Evolutionary conservation across 768 basidiomycete species (phyloP), one percentile per base, ranked within the genome.

Genomic region (Leccinum longicurvipes): DNA sequence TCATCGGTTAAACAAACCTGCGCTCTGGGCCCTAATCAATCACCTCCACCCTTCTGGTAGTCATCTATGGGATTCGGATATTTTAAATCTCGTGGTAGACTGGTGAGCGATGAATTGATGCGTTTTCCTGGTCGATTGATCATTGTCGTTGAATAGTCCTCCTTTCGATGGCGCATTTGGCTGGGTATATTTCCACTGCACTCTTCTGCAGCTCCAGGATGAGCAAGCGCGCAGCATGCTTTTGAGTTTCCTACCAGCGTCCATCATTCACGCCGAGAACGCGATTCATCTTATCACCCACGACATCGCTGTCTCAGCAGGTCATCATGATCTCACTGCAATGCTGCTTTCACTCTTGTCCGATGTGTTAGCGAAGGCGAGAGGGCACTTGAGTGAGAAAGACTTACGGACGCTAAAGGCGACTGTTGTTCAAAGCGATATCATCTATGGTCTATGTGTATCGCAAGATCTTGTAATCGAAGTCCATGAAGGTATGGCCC

Each of bases 1-100:
- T 27, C 60, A 66, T 12, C 72, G 72, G 19, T 68, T 83, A 17
- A 67, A 84, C 56, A 63, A 68, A 1, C 73, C 78, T 0, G 74
- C 78, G 0, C 44, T 86, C 6, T 63, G 66, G 17, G 71, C 74
- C 31, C 57, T 89, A 4, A 55, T 77, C 25, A 72, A 79, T 53
- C 66, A 69, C 57, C 50, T 85, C 17, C 68, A 79, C 59, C 82
- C 84, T 4, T 63, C 66, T 4, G 60, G 73, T 44, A 68, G 64
- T 15, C 64, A 74, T 9, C 54, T 86, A 6, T 84, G 80, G 82
- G 47, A 55, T 23, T 68, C 72, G 0, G 59, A 61, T 0, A 62
- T 68, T 12, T 11, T 65, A 10, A 54, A 48, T 9, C 11, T 5
- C 19, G 45, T 63, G 10, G 59, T 55, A 10, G 55, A 62, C 6